Evolutionary conservation across 805 yeast species (phyloP).

Genomic region (Huiozyma sinensis): DNA sequence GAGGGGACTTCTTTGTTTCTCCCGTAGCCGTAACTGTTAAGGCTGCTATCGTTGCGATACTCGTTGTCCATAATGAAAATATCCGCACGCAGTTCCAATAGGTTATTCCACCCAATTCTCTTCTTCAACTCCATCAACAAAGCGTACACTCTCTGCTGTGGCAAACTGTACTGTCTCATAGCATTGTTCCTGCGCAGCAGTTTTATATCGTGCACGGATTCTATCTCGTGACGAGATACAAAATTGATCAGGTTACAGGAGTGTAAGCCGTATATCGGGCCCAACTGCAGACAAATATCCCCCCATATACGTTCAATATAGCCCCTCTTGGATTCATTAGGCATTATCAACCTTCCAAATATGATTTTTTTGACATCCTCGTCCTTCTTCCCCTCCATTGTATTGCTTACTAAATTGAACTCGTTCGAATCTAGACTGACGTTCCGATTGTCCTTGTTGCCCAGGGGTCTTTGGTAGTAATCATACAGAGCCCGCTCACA

Average conservation of each 20-base stretch:
- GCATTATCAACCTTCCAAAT: slow-evolving; percentile 26
- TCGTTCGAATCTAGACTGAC: slow-evolving; percentile 18
- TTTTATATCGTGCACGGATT: slow-evolving; percentile 17
- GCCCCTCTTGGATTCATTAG: slow-evolving; percentile 18
- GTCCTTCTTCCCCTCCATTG: slow-evolving; percentile 19
- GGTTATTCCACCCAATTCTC: slow-evolving; percentile 72
- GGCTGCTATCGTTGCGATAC: slow-evolving; percentile 21
- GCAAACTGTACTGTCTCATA: slow-evolving; percentile 21
- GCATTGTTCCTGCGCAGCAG: slow-evolving; percentile 22
- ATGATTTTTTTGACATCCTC: slow-evolving; percentile 14
- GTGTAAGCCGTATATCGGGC: slow-evolving; percentile 27
- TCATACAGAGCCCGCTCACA: slow-evolving; percentile 7
- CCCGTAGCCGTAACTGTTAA: background rate
- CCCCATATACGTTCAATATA: slow-evolving; percentile 18
- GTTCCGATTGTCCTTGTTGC: slow-evolving; percentile 5
- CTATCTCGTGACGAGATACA: slow-evolving; percentile 22
- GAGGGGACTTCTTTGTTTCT: slow-evolving; percentile 7
- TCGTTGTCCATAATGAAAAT: slow-evolving; percentile 79
- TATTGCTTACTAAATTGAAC: slow-evolving; percentile 13
- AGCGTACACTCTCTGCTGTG: slow-evolving; percentile 43
- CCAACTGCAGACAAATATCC: slow-evolving; percentile 16
- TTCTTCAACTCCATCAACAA: slow-evolving; percentile 59
- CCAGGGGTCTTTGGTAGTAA: slow-evolving; percentile 22
- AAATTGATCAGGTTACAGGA: slow-evolving; percentile 22
- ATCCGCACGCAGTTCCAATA: slow-evolving; percentile 52